These are phyloP conservation scores for Penicillium samsonianum DNA, from an alignment of 495 filamentous ascomycete species.

Conservation along the genomic window DNA sequence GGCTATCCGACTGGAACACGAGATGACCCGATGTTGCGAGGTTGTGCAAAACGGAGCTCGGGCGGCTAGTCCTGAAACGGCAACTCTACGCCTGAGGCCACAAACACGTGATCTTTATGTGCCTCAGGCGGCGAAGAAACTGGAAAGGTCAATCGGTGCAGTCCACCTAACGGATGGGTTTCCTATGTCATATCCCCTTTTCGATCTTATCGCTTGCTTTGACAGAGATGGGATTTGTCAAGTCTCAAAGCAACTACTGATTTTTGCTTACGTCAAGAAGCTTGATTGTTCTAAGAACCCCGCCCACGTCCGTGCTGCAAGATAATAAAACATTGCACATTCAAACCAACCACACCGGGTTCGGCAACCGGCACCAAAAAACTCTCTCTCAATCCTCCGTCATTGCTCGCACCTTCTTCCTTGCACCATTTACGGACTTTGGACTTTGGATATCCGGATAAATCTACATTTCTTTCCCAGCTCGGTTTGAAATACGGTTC, in stretches of 20 bases:
- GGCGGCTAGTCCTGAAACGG: slow-evolving; percentile 25
- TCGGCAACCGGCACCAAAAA: slow-evolving; percentile 35
- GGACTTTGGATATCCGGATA: slow-evolving; percentile 1
- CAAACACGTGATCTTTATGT: slow-evolving; percentile 18
- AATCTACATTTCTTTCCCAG: slow-evolving; percentile 11
- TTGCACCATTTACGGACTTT: slow-evolving; percentile 8
- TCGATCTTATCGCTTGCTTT: slow-evolving; percentile 10
- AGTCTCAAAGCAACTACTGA: slow-evolving; percentile 14
- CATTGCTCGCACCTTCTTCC: slow-evolving; percentile 1
- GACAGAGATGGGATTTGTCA: slow-evolving; percentile 20
- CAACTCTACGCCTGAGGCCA: slow-evolving; percentile 14
- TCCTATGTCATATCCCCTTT: slow-evolving; percentile 23
- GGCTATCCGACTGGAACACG: slow-evolving; percentile 42
- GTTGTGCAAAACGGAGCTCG: slow-evolving; percentile 53
- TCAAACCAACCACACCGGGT: slow-evolving; percentile 20
- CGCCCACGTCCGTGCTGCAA: slow-evolving; percentile 40
- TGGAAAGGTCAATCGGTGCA: slow-evolving; percentile 27
- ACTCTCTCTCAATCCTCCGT: slow-evolving; percentile 17
- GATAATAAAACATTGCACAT: slow-evolving; percentile 35
- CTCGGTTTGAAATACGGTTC: slow-evolving; percentile 23
- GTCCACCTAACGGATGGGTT: slow-evolving; percentile 35
- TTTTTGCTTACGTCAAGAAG: slow-evolving; percentile 25
- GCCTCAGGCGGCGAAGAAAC: slow-evolving; percentile 31
- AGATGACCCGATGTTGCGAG: slow-evolving; percentile 49
- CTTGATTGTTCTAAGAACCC: slow-evolving; percentile 29